Base-by-base conservation (phyloP, 2,329 filamentous ascomycete genomes). In the Aspergillus awamori region DNA sequence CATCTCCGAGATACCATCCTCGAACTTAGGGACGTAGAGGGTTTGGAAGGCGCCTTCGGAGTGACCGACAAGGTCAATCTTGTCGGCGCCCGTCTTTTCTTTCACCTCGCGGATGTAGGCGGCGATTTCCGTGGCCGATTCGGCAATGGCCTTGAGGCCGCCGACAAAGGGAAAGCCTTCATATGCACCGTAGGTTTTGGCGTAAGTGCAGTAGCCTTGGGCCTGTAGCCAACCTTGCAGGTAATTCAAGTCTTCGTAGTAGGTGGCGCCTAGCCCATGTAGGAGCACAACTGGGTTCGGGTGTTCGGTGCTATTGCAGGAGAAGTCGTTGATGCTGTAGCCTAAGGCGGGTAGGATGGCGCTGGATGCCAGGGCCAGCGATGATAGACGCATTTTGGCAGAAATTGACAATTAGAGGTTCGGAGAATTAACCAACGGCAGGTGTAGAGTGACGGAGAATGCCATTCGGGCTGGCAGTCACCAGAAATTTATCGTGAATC, bases 41-140 rank as follows among this genome's bases (percentile, higher is more conserved):
- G 74, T 59, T 60, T 79, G 77, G 58, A 80, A 78, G 5, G 70
- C 79, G 47, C 79, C 79, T 64, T 81, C 79, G 2, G 78, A 80
- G 64, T 81, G 78, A 7, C 79, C 79, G 15, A 81, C 76, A 0
- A 80, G 60, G 57, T 80, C 74, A 30, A 81, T 69, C 53, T 77
- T 78, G n/a, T 57, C 47, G 4, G 75, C 73, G 8, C 73, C 74
- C 2, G 78, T 78, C 60, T 72, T 70, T 5, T 69, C 56, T 15
- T 66, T 62, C 0, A 81, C 77, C 41, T 76, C 69, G 20, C 67
- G 70, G 57, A 80, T 71, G 65, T 79, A 81, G 2, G 59, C 67
- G 2, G 77, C 78, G 55, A 81, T 77, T 48, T 80, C 74, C 8
- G 60, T 59, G 3, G 77, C 74, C 11, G 77, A 79, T n/a, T 75